Percentiles rank a stretch among this genome's conserved stretches.
Conservation (phyloP, 1,284 basidiomycete genomes). For the Pseudozyma pruni region DNA sequence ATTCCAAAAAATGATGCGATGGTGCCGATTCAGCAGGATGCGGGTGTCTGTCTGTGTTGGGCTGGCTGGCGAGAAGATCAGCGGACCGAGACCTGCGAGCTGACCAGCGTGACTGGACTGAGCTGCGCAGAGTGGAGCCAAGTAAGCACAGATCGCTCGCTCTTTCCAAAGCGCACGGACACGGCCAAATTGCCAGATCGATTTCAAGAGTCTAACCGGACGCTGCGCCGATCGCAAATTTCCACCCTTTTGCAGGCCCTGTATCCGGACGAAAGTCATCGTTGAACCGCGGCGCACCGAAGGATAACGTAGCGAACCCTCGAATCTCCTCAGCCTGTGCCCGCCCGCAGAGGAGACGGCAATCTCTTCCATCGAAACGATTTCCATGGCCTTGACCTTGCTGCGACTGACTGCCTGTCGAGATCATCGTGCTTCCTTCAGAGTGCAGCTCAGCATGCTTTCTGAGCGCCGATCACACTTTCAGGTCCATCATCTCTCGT, state of each 20-base stretch:
- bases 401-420: too few relatives aligned
- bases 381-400: too few relatives aligned
- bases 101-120: constrained; percentile 9
- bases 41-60: too few relatives aligned
- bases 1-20: constrained; percentile 9
- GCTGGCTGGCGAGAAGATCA: constrained; percentile 16
- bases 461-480: too few relatives aligned
- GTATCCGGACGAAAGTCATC: too few relatives aligned
- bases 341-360: too few relatives aligned
- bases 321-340: too few relatives aligned
- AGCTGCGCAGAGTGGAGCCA: constrained; percentile 1
- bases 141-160: neutral
- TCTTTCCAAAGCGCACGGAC: constrained; percentile 3
- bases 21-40: too few relatives aligned
- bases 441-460: neutral
- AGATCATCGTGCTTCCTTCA: too few relatives aligned
- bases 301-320: too few relatives aligned
- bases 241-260: neutral
- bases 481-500: too few relatives aligned
- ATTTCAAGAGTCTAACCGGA: constrained; percentile 4
- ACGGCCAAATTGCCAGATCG: constrained; percentile 17
- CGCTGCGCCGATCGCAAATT: constrained; percentile 9
- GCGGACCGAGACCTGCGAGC: constrained; percentile 25
- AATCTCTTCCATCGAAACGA: too few relatives aligned
- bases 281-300: neutral